Base-by-base conservation (phyloP, 495 filamentous ascomycete genomes). In the Penicillium silybi region DNA sequence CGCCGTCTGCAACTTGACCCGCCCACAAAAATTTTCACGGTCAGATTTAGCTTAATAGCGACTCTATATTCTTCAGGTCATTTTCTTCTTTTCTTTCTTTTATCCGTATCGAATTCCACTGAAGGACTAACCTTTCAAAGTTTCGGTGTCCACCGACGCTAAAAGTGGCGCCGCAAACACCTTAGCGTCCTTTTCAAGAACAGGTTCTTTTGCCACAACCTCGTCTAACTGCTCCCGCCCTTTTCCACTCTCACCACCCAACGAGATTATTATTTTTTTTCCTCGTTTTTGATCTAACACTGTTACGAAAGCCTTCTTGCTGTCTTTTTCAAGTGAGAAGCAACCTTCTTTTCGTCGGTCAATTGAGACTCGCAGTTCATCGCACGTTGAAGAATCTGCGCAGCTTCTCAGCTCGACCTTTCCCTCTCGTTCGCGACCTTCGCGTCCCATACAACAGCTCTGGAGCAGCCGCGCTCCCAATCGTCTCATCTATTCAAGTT, bases 401-500 rank as follows among this genome's bases (percentile, higher is more conserved):
- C 35, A 29, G 7, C 27, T 13, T 46, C 23, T 42, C 37, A 37
- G 6, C 26, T 46, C 53, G 44, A 50, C 20, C 45, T 62, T 42
- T 59, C 56, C 43, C 50, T 54, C 44, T 58, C 45, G 25, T 34
- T 52, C 59, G 27, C 40, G 44, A 32, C 29, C 29, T 32, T 32
- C 29, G 29, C 29, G 29, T 32, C 53, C 48, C 55, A 39, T 41
- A 32, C 45, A 52, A 53, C 63, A 62, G 66, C 26, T 53, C 62
- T 68, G 70, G 72, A 71, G 70, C 72, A 59, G 34, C 56, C 63
- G 53, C 62, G 65, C 70, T 71, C 59, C 64, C 45, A 43, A 52
- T 59, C 62, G 22, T 42, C 48, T 44, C 74, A 82, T 63, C 78
- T 75, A 83, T 86, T 81, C 92, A 97, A 96, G 85, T 96, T 98